These are phyloP conservation scores for Herpotrichia juniperi DNA, from an alignment of 2,329 filamentous ascomycete species.

Conservation along the genomic window DNA sequence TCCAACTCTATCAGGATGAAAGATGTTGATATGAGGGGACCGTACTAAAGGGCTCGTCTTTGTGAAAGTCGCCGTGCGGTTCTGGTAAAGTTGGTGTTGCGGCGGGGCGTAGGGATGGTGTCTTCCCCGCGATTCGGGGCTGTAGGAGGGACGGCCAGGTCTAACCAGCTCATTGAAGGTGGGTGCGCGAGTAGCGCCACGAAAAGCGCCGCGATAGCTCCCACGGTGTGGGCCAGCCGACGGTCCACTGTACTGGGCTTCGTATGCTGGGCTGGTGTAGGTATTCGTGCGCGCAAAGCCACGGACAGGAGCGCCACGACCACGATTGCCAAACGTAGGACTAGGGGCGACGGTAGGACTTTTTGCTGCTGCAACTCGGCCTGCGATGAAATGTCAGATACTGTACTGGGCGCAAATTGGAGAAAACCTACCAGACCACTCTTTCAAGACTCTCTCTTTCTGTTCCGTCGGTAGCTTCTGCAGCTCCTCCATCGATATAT, in stretches of 20 bases:
- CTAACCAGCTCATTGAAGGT: neutral
- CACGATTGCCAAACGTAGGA: neutral
- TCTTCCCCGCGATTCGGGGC: neutral
- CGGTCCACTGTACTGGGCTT: neutral
- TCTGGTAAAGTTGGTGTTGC: neutral
- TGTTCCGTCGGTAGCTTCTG: slow-evolving; percentile 7
- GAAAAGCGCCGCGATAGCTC: too few species aligned
- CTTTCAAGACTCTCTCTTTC: neutral
- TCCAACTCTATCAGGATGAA: neutral
- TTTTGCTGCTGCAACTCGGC: neutral
- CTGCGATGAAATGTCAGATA: neutral
- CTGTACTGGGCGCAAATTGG: neutral
- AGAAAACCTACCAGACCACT: slow-evolving; percentile 11
- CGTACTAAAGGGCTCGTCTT: neutral
- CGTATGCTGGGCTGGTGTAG: neutral
- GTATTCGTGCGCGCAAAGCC: neutral
- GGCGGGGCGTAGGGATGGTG: slow-evolving; percentile 9
- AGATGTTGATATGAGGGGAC: neutral
- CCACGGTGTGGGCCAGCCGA: neutral
- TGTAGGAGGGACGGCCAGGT: neutral
- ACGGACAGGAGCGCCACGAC: too few species aligned
- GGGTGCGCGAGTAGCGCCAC: neutral
- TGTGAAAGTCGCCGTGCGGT: slow-evolving; percentile 10
- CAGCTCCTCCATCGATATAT: slow-evolving; percentile 9
- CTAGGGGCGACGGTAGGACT: neutral